A percentile compares a stretch with the other conserved stretches of the same genome.
Conservation (phyloP, 2,329 filamentous ascomycete genomes). For the Fusarium pseudoanthophilum region DNA sequence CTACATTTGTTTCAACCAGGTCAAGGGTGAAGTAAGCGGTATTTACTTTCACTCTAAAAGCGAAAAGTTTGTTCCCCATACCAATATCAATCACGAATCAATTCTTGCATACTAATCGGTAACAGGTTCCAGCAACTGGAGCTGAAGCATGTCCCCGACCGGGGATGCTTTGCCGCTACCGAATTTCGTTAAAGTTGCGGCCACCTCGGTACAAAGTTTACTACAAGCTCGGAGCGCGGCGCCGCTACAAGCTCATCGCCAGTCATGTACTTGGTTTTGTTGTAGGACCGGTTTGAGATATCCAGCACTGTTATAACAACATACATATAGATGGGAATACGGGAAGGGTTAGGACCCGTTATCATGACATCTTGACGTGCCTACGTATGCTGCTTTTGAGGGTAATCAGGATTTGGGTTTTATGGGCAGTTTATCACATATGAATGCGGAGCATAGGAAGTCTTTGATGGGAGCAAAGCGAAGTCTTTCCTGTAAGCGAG, state of each 20-base stretch:
- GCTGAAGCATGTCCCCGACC: slow-evolving; percentile 86
- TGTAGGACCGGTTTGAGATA: slow-evolving; percentile 15
- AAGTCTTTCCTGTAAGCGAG: slow-evolving; percentile 35
- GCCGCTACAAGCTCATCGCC: slow-evolving; percentile 1
- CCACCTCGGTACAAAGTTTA: neutral
- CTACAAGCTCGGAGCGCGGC: slow-evolving; percentile 6
- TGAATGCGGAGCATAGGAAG: slow-evolving; percentile 37
- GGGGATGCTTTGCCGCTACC: slow-evolving; percentile 83
- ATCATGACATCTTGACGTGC: slow-evolving; percentile 33
- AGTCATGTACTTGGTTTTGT: slow-evolving; percentile 17
- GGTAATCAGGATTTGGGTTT: slow-evolving; percentile 28
- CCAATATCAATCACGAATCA: neutral
- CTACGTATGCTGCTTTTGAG: slow-evolving; percentile 26
- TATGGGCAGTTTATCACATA: slow-evolving; percentile 32
- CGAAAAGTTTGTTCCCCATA: slow-evolving; percentile 78
- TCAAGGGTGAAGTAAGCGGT: slow-evolving; percentile 84
- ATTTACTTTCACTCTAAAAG: slow-evolving; percentile 99
- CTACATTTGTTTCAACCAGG: slow-evolving; percentile 98
- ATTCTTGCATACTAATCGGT: neutral
- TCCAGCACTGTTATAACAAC: slow-evolving; percentile 28
- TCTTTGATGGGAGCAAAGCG: slow-evolving; percentile 38
- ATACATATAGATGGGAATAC: slow-evolving; percentile 43
- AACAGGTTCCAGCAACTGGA: slow-evolving; percentile 90
- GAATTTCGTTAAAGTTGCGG: slow-evolving; percentile 71
- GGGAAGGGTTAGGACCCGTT: slow-evolving; percentile 31